These are phyloP conservation scores for Zygosaccharomyces sapae DNA, from an alignment of 1,139 yeast genomes.

Conservation along the genomic window DNA sequence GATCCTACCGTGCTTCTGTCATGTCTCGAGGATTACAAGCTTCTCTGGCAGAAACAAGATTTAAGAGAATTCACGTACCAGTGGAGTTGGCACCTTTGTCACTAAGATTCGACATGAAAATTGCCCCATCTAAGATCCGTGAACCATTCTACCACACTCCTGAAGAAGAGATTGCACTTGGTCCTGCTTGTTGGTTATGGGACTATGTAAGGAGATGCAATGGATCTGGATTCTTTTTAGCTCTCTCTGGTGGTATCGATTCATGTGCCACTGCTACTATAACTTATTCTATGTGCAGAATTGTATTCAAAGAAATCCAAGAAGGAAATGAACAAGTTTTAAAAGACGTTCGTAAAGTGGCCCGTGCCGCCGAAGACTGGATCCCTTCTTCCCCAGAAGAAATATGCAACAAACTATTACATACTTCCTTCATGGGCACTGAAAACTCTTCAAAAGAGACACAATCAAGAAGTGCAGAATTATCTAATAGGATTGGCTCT, in stretches of 20 bases:
- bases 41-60: conserved; percentile 45
- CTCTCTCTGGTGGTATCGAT: conserved; percentile 95
- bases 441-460: conserved; percentile 87
- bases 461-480: conserved; percentile 71
- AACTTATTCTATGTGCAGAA: conserved; percentile 88
- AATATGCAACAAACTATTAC: conserved; percentile 69
- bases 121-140: conserved; percentile 56
- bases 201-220: conserved; percentile 87
- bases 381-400: conserved; percentile 71
- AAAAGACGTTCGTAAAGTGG: conserved; percentile 62
- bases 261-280: conserved; percentile 96
- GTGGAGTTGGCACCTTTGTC: conserved; percentile 58
- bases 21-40: conserved; percentile 81
- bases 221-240: conserved; percentile 87
- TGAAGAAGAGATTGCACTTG: conserved; percentile 93
- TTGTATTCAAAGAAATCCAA: conserved; percentile 65
- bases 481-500: conserved; percentile 75
- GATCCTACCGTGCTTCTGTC: conserved; percentile 66
- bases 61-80: conserved; percentile 58
- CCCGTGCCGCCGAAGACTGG: conserved; percentile 53
- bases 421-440: conserved; percentile 94
- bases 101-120: conserved; percentile 54
- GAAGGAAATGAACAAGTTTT: conserved; percentile 71
- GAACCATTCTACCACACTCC: conserved; percentile 67
- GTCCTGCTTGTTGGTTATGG: conserved; percentile 99